Percentiles rank a stretch among this genome's conserved stretches.
phyloP scores from a whole-genome alignment of 2,329 filamentous ascomycete genomes.

The Chrysoporthe cubensis region DNA sequence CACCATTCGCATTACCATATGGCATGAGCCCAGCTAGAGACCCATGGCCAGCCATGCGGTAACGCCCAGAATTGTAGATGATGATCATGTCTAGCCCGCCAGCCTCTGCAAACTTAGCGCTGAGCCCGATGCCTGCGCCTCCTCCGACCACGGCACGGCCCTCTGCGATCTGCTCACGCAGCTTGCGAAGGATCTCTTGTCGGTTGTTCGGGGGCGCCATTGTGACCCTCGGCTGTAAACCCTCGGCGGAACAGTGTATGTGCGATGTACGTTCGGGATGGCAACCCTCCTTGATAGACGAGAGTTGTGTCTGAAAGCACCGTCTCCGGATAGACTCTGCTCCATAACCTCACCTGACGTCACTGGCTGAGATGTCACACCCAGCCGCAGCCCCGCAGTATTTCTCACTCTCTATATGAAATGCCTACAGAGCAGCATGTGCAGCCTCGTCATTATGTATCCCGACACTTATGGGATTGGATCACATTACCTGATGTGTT shows the following conservation, averaged over 20 bases:
- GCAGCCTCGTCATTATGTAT: neutral
- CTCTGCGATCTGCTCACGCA: constrained; percentile 57
- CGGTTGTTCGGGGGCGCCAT: constrained; percentile 64
- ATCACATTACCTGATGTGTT: neutral
- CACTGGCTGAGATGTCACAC: neutral
- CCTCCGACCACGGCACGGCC: constrained; percentile 68
- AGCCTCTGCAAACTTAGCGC: constrained; percentile 71
- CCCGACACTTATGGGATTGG: neutral
- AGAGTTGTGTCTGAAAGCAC: neutral
- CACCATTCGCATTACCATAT: constrained; percentile 67
- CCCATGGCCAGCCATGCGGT: constrained; percentile 73
- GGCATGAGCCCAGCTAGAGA: constrained; percentile 73
- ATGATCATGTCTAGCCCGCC: constrained; percentile 72
- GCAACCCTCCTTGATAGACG: too few relatives aligned
- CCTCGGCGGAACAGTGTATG: too few relatives aligned
- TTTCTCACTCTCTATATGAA: neutral
- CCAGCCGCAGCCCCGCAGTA: constrained; percentile 20
- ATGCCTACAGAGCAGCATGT: neutral
- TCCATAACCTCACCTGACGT: constrained; percentile 8
- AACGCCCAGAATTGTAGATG: constrained; percentile 73
- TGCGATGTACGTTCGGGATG: too few relatives aligned
- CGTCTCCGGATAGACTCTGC: neutral
- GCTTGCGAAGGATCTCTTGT: constrained; percentile 56
- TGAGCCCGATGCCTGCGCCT: constrained; percentile 71
- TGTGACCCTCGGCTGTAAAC: constrained; percentile 17